These are phyloP conservation scores for Myxozyma nipponensis DNA, from an alignment of 805 yeast genomes.

Conservation along the genomic window DNA sequence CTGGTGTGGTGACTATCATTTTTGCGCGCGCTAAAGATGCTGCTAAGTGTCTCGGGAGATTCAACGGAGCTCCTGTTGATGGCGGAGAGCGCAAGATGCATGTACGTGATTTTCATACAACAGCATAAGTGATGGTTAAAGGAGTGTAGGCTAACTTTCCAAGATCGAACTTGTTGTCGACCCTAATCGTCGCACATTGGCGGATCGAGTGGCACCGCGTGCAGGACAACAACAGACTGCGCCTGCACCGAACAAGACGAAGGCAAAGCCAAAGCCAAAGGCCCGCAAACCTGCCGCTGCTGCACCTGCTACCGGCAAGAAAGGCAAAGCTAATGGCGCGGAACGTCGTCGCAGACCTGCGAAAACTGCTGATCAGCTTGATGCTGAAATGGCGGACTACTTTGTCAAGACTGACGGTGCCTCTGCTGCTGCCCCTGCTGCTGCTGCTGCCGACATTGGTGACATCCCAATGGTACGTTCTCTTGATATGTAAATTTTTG, in stretches of 20 bases:
- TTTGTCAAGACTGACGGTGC: slow-evolving; percentile 42
- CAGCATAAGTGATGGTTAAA: background rate
- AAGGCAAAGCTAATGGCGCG: slow-evolving; percentile 12
- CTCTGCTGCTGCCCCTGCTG: slow-evolving; percentile 19
- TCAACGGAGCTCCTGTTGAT: slow-evolving; percentile 92
- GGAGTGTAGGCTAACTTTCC: too few species aligned
- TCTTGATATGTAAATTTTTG: background rate
- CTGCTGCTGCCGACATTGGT: slow-evolving; percentile 20
- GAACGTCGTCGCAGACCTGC: slow-evolving; percentile 42
- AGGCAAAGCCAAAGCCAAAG: slow-evolving; percentile 17
- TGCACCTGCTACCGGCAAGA: slow-evolving; percentile 30
- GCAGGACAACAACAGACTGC: background rate
- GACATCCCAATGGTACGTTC: slow-evolving; percentile 30
- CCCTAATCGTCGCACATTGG: slow-evolving; percentile 47
- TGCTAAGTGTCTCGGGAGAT: slow-evolving; percentile 69
- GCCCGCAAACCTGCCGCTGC: slow-evolving; percentile 27
- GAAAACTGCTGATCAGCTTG: slow-evolving; percentile 88
- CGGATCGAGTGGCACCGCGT: slow-evolving; percentile 26
- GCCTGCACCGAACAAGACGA: slow-evolving; percentile 1
- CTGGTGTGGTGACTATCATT: slow-evolving; percentile 84
- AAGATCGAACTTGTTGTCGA: slow-evolving; percentile 75
- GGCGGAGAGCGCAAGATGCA: slow-evolving; percentile 74
- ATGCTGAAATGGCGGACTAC: slow-evolving; percentile 97
- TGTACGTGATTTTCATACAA: slow-evolving; percentile 32
- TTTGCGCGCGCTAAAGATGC: slow-evolving; percentile 72